Conservation (phyloP, 2,329 filamentous ascomycete species). For the Hypoxylon sp. region DNA sequence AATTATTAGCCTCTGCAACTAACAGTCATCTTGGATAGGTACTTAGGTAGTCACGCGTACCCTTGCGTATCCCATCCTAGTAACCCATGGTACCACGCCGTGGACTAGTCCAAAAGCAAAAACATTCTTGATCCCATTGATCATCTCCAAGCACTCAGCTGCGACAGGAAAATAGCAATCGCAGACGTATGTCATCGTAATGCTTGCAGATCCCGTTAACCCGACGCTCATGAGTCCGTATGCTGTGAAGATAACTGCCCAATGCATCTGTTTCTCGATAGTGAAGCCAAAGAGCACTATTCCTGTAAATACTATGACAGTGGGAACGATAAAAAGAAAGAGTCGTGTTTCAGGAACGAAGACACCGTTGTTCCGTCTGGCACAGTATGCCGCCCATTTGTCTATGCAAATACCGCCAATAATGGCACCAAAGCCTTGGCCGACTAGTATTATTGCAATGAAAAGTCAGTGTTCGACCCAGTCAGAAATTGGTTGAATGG, state of each 20-base stretch:
- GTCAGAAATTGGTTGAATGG: not conserved
- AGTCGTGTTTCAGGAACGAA: constrained; percentile 32
- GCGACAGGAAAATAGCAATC: constrained; percentile 33
- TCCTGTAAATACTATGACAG: constrained; percentile 22
- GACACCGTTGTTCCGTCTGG: constrained; percentile 28
- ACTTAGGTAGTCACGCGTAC: not conserved
- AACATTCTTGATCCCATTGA: constrained; percentile 33
- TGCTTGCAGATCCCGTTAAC: constrained; percentile 26
- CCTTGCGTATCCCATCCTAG: constrained; percentile 22
- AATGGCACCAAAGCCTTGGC: constrained; percentile 24
- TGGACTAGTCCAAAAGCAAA: constrained; percentile 27
- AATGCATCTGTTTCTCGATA: constrained; percentile 23
- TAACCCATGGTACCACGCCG: constrained; percentile 29
- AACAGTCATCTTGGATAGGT: not conserved
- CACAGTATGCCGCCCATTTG: constrained; percentile 22
- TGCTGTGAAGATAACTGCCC: constrained; percentile 24
- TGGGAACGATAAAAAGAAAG: constrained; percentile 26
- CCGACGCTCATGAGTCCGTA: constrained; percentile 33
- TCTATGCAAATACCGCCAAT: constrained; percentile 31
- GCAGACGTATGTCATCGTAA: constrained; percentile 35
- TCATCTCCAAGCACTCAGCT: constrained; percentile 31
- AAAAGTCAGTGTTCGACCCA: not conserved
- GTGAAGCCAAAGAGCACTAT: constrained; percentile 32
- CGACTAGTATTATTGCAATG: constrained; percentile 8
- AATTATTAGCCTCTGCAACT: not conserved